Conservation (phyloP, 2,329 filamentous ascomycete species). For the Aspergillus sp. region DNA sequence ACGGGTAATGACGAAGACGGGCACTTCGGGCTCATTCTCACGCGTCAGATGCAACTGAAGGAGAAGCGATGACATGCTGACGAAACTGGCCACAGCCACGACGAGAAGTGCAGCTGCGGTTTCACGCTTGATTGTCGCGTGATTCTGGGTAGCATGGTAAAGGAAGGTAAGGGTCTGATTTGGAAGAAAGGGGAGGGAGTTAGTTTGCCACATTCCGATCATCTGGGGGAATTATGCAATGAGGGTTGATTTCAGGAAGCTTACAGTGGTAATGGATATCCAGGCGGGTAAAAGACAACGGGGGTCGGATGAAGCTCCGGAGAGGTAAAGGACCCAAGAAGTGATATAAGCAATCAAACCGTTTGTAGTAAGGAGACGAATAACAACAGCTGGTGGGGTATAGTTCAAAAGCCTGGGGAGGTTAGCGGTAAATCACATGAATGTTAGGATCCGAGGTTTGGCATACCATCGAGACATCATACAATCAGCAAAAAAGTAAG, state of each 20-base stretch:
- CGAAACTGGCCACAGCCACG: conserved; percentile 74
- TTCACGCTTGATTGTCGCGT: conserved; percentile 77
- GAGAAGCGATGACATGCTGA: conserved; percentile 71
- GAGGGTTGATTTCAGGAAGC: conserved; percentile 20
- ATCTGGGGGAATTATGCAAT: not conserved
- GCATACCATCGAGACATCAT: conserved; percentile 77
- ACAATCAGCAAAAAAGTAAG: conserved; percentile 81
- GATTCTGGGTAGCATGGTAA: conserved; percentile 76
- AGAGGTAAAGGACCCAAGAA: conserved; percentile 69
- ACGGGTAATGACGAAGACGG: conserved; percentile 54
- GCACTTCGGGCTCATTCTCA: conserved; percentile 62
- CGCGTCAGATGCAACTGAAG: conserved; percentile 66
- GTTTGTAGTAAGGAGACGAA: conserved; percentile 75
- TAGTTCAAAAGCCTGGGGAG: conserved; percentile 73
- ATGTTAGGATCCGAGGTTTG: not conserved
- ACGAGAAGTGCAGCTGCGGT: conserved; percentile 75
- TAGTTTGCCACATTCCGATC: not conserved
- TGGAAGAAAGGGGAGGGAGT: not conserved
- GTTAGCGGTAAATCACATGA: not conserved
- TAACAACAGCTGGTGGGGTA: conserved; percentile 73
- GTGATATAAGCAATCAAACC: conserved; percentile 74
- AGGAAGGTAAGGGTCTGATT: conserved; percentile 69
- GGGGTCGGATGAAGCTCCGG: conserved; percentile 69
- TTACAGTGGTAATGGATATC: conserved; percentile 74
- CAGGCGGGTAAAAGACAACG: conserved; percentile 73